These are phyloP conservation scores for Suhomyces bolitotheri DNA, from an alignment of 1,139 yeast genomes.

Conservation along the genomic window DNA sequence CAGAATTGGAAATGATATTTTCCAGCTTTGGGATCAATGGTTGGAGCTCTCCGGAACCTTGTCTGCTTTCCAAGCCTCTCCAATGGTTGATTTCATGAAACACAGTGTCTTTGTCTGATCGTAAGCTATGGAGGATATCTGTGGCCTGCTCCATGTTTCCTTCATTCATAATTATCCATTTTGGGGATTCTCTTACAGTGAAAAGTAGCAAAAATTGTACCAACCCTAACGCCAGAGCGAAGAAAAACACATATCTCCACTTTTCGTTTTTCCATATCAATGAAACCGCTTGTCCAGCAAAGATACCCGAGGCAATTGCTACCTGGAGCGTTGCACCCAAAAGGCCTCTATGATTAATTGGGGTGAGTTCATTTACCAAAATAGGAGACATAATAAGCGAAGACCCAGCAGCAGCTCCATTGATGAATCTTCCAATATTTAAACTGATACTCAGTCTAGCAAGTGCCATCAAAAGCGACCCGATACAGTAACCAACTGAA, in stretches of 20 bases:
- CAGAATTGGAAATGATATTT: conserved; percentile 1
- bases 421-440: conserved; percentile 32
- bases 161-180: conserved; percentile 37
- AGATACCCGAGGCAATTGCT: conserved; percentile 38
- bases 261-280: conserved; percentile 36
- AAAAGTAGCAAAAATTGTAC: conserved; percentile 33
- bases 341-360: conserved; percentile 40
- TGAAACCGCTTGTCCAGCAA: conserved; percentile 35
- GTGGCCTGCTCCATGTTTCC: conserved; percentile 34
- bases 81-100: conserved; percentile 40
- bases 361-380: conserved; percentile 39
- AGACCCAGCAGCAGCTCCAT: conserved; percentile 43
- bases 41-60: conserved; percentile 4
- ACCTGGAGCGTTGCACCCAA: conserved; percentile 40
- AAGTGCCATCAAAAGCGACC: conserved; percentile 30
- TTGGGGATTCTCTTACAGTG: conserved; percentile 41
- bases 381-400: conserved; percentile 41
- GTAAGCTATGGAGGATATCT: conserved; percentile 26
- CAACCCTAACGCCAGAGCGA: conserved; percentile 28
- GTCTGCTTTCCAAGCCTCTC: conserved; percentile 22
- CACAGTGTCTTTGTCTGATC: conserved; percentile 34
- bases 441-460: conserved; percentile 23
- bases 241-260: conserved; percentile 36
- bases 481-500: conserved; percentile 27
- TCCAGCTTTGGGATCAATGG: conserved; percentile 6